phyloP scores from a whole-genome alignment of 1,139 yeast genomes.

The Hansenula lynferdii region DNA sequence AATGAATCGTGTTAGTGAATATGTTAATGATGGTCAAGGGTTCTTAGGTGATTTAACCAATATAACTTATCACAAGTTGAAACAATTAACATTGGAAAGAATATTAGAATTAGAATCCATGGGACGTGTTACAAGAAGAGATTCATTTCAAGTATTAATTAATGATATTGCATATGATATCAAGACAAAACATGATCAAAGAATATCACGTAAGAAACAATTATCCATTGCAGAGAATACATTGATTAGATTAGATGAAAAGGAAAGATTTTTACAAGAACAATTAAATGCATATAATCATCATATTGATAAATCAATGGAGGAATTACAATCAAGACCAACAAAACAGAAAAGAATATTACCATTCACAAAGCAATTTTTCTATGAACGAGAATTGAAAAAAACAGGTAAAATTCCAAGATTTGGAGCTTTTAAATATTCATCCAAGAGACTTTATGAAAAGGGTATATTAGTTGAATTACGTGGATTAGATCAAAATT shows the following conservation, averaged over 20 bases:
- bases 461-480: conserved; percentile 62
- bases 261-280: conserved; percentile 54
- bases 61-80: conserved; percentile 68
- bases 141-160: conserved; percentile 73
- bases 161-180: conserved; percentile 86
- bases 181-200: conserved; percentile 68
- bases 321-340: conserved; percentile 51
- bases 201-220: conserved; percentile 59
- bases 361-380: conserved; percentile 75
- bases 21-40: conserved; percentile 23
- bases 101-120: conserved; percentile 70
- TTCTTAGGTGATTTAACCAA: conserved; percentile 20
- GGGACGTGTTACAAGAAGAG: conserved; percentile 60
- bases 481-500: conserved; percentile 40
- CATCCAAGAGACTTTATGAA: conserved; percentile 72
- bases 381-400: conserved; percentile 68
- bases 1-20: conserved; percentile 23
- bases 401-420: conserved; percentile 62
- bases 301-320: conserved; percentile 64
- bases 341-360: conserved; percentile 46
- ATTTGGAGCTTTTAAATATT: conserved; percentile 81
- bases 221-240: conserved; percentile 57
- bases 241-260: conserved; percentile 52
- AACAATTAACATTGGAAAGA: conserved; percentile 70
- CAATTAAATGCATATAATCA: conserved; percentile 63